Evolutionary conservation across 2,329 filamentous ascomycete genomes (phyloP), one percentile per base, ranked within the genome.

Genomic region (Aspergillaceae sp.): DNA sequence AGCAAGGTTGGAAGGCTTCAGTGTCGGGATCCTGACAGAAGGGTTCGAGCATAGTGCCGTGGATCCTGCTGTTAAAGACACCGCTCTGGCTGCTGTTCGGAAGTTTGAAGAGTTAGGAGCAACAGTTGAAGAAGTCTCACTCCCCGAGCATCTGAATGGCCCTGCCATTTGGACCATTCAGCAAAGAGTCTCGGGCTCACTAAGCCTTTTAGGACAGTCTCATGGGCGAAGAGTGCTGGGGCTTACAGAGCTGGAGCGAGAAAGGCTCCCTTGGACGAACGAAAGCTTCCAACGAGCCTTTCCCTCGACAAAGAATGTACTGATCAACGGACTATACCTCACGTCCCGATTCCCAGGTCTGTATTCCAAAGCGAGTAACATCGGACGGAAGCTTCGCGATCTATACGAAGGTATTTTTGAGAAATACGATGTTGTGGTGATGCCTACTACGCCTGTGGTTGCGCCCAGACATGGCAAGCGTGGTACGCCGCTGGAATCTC

Each of bases 231-330:
- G 75, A 30, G 72, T 73, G 0, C 67, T 78, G 4, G 67, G 69
- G 8, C 67, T 77, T 56, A 70, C 71, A 1, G 71, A 75, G n/a
- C 68, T 78, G 32, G 75, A 79, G 48, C 56, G 64, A 4, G 64
- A 71, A 3, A 64, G 76, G 19, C 66, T 74, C 4, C 71, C 71
- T 0, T 72, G 70, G 66, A 71, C 65, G 1, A 63, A 70, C 27
- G 62, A 70, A 5, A 72, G 69, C 43, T 80, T 77, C 57, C 67
- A 76, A 35, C 70, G 74, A 33, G 53, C 72, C 67, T 9, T 60
- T 11, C 59, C 57, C 0, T 72, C 73, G 0, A 78, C 75, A 0
- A 78, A 62, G 44, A 61, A 65, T 41, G 59, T 59, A 2, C 54
- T 72, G 2, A 63, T 72, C 30, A 67, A 68, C 41, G 70, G 69